Percentiles rank a stretch among this genome's conserved stretches.
These are phyloP conservation scores for Euphrasia confusa DNA, from an alignment of 257 asterid species.

Conservation along the genomic window DNA sequence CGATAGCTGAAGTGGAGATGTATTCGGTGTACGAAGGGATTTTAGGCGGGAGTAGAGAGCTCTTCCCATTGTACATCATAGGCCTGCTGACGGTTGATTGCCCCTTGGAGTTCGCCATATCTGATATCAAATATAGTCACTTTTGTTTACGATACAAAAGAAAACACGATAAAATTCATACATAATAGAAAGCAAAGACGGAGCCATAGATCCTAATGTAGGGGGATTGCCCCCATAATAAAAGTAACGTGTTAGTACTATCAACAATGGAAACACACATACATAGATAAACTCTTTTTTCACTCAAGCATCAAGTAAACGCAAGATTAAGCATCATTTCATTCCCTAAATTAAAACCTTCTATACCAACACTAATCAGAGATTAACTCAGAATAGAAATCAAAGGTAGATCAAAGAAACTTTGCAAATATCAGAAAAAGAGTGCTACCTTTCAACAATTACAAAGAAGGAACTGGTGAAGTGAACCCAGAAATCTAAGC, in stretches of 20 bases:
- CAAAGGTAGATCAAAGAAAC: neutral
- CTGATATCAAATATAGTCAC: neutral
- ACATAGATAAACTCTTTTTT: neutral
- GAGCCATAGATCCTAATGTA: neutral
- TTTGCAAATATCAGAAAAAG: neutral
- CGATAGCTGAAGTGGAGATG: slow-evolving; percentile 45
- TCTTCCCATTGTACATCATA: slow-evolving; percentile 61
- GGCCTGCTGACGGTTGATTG: slow-evolving; percentile 60
- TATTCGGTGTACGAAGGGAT: slow-evolving; percentile 64
- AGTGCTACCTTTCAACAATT: neutral
- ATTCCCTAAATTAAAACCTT: neutral
- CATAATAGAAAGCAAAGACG: neutral
- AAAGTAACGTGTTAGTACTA: slow-evolving; percentile 22
- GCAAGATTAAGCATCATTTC: neutral
- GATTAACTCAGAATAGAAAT: slow-evolving; percentile 1
- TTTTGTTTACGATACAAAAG: neutral
- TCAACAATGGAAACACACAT: neutral
- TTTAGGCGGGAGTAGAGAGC: slow-evolving; percentile 85
- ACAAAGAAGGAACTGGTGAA: neutral
- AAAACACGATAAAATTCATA: neutral
- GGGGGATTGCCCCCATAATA: too few relatives aligned
- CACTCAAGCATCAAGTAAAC: neutral
- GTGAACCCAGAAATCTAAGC: neutral
- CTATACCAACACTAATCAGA: neutral
- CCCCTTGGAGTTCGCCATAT: slow-evolving; percentile 79